A percentile compares a stretch with the other conserved stretches of the same genome.
Conservation (phyloP, 75 land plant genomes). For the Cryptomeria japonica region DNA sequence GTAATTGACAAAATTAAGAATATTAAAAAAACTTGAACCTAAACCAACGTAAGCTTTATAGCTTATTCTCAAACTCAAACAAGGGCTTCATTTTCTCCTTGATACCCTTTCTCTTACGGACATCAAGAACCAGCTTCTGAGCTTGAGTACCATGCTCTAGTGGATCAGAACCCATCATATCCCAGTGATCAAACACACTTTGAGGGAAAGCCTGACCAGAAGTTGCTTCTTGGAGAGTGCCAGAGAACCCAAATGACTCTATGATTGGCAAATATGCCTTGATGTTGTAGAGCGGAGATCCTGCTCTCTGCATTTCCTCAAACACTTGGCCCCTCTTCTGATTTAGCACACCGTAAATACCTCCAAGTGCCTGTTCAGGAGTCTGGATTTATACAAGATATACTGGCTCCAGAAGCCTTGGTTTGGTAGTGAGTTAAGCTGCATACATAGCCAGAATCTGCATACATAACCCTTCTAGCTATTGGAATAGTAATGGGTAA, state of each 20-base stretch:
- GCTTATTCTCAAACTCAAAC: conserved; percentile 60
- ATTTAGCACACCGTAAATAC: conserved; percentile 54
- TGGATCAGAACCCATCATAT: conserved; percentile 57
- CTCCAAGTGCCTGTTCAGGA: conserved; percentile 61
- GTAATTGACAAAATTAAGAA: no score
- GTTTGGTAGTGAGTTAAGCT: conserved; percentile 57
- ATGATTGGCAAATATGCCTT: conserved; percentile 44
- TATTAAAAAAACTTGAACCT: no score
- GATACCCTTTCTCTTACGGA: conserved; percentile 70
- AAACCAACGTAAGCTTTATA: conserved; percentile 10
- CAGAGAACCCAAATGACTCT: conserved; percentile 39
- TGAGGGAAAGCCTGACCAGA: conserved; percentile 51
- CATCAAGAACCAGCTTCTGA: conserved; percentile 34
- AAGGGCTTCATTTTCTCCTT: conserved; percentile 68
- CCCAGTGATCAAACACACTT: conserved; percentile 48
- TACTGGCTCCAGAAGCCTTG: conserved; percentile 54
- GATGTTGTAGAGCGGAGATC: conserved; percentile 42
- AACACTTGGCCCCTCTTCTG: conserved; percentile 61
- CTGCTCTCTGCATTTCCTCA: conserved; percentile 63
- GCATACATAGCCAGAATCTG: no score
- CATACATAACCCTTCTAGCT: conserved; percentile 56
- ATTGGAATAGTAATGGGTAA: conserved; percentile 62
- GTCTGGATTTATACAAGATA: conserved; percentile 67
- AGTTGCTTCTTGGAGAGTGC: conserved; percentile 39
- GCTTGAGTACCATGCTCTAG: conserved; percentile 47